Evolutionary conservation across 768 basidiomycete genomes (phyloP), one percentile per base, ranked within the genome.

Genomic region (Termitomyces sp.): DNA sequence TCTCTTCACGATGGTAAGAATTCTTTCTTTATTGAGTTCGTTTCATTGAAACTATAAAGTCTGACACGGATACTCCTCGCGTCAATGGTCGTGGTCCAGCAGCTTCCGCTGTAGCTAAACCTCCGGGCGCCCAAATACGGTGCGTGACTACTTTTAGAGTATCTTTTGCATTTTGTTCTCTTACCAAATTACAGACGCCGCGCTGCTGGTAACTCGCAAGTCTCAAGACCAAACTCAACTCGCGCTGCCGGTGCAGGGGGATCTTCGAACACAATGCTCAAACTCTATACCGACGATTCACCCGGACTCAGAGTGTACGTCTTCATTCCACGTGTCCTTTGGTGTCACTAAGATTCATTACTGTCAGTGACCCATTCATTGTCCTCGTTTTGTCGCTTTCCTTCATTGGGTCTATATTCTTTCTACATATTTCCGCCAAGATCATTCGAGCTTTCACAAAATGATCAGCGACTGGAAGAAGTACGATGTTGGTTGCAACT

Each of bases 371-470:
- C 74, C 95, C 95, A 4, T 98, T 92, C 77, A 94, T 97, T 65
- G 94, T 97, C 62, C 86, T 98, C 59, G 90, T 98, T 65, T 85
- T 98, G 20, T 96, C 95, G 36, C 84, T 98, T 54, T 92, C 92
- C 20, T 98, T 98, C 81, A 97, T 98, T 75, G 94, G 88, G 40
- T 96, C 94, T 58, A 96, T 97, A 70, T 97, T 98, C 85, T 97
- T 96, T 87, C 88, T 97, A 43, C 95, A 98, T 72, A 96, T 97
- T 71, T 89, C 92, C 45, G 93, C 94, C 64, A 96, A 96, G 77
- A 80, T 96, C 71, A 92, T 96, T 72, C 87, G 91, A 61, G 84
- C 86, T 47, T 92, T 96, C 73, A 88, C 91, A 63, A 94, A 92
- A 73, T 94, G 80, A 75, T 63, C 32, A 35, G 26, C 35, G 33